A percentile compares a stretch with the other conserved stretches of the same genome.
Conservation (phyloP, 23 red algal species). For the Cyanidioschyzon merolae region DNA sequence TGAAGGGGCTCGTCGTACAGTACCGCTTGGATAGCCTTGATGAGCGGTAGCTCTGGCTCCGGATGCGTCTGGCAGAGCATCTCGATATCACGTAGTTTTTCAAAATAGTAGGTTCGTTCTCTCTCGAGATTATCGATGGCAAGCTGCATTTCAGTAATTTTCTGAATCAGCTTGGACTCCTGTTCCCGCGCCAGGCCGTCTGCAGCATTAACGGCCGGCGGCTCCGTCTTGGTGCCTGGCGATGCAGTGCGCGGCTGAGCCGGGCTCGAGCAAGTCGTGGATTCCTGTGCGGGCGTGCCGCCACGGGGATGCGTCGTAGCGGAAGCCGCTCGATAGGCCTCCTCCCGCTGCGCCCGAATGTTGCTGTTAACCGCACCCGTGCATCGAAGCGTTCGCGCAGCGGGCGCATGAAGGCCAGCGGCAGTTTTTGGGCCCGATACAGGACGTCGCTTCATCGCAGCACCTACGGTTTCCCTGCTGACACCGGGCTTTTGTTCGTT, state of each 20-base stretch:
- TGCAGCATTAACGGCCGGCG: background rate
- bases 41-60: conserved; percentile 21
- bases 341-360: background rate
- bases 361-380: background rate
- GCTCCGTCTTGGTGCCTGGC: background rate
- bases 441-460: background rate
- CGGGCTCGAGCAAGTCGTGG: background rate
- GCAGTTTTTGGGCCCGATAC: background rate
- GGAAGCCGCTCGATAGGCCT: background rate
- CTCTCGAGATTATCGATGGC: conserved; percentile 39
- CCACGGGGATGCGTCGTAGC: background rate
- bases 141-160: conserved; percentile 39
- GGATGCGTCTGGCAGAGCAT: conserved; percentile 50
- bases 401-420: background rate
- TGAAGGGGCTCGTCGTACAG: background rate
- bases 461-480: background rate
- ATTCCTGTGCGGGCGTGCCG: too few species aligned
- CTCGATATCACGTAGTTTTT: conserved; percentile 79
- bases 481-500: background rate
- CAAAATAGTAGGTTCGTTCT: conserved; percentile 92
- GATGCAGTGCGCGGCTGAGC: background rate
- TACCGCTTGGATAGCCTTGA: background rate
- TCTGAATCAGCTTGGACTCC: conserved; percentile 9
- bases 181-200: conserved; percentile 9
- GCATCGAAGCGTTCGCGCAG: background rate